Evolutionary conservation across 2,329 filamentous ascomycete genomes (phyloP), one percentile per base, ranked within the genome.

Genomic region (Epichloe coenophiala): DNA sequence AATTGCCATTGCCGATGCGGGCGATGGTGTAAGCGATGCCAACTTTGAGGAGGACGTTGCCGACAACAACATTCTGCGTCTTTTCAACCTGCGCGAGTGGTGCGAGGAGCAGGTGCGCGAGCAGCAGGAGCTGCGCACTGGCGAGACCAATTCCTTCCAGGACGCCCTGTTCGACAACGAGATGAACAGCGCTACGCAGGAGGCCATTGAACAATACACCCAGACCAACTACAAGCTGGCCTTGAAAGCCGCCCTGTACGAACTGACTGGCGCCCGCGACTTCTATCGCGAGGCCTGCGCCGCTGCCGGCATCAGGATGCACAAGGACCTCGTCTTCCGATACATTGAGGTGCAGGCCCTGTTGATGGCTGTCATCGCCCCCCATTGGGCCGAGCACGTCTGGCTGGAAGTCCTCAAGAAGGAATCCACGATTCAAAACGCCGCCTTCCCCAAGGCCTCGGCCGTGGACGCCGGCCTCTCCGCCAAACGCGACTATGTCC

Each of bases 11-110:
- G 91, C 91, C 17, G 93, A 98, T 67, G 89, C 89, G 12, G 93
- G 93, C 60, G 93, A 98, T 62, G 88, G 86, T 56, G 89, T 96
- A 55, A 85, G 88, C 56, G 93, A 98, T 67, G 90, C 91, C 60
- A 98, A 98, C 74, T 95, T 98, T 57, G 93, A 96, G 62, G 93
- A 98, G 71, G 81, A 85, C 50, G 89, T 96, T 39, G 93, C 93
- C 40, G 93, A 97, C 69, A 87, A 84, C 65, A 90, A 83, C 63
- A 94, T 96, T 60, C 75, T 97, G 55, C 83, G 89, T 61, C 78
- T 97, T 48, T 90, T 81, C 64, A 80, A 75, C 31, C 74, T 94
- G 49, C 83, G 88, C 63, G 87, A 95, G 66, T 97, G 91, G 91
- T 90, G 87, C 55, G 88, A 97, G 68, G 88, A 95, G 62, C 78